Conservation (phyloP, 1,284 basidiomycete genomes). For the Ustilago bromivora region DNA sequence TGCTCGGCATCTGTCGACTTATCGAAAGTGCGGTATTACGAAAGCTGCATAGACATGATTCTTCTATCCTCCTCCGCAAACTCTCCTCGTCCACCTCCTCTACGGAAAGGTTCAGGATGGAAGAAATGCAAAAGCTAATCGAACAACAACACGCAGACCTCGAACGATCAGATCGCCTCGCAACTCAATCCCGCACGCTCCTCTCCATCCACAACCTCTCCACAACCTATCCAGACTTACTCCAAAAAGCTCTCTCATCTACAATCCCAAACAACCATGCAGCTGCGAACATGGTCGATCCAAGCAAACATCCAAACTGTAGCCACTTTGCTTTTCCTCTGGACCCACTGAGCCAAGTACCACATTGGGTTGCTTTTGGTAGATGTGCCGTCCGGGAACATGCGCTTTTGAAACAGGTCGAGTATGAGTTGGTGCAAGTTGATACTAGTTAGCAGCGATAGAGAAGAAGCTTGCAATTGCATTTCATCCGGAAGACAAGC, state of each 20-base stretch:
- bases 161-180: slow-evolving; percentile 20
- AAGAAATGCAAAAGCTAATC: slow-evolving; percentile 5
- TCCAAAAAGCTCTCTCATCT: neutral
- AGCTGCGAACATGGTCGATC: slow-evolving; percentile 13
- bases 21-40: slow-evolving; percentile 51
- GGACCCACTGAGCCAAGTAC: slow-evolving; percentile 22
- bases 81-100: neutral
- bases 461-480: too few relatives aligned
- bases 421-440: neutral
- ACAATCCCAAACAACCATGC: neutral
- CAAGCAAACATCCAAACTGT: neutral
- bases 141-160: slow-evolving; percentile 13
- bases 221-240: slow-evolving; percentile 8
- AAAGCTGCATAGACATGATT: slow-evolving; percentile 44
- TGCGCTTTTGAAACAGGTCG: neutral
- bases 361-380: slow-evolving; percentile 45
- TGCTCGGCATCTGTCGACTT: slow-evolving; percentile 50
- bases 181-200: slow-evolving; percentile 7
- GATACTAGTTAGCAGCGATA: neutral
- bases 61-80: slow-evolving; percentile 11
- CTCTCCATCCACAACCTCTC: slow-evolving; percentile 16
- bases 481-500: too few relatives aligned
- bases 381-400: slow-evolving; percentile 19
- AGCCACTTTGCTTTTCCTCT: slow-evolving; percentile 28
- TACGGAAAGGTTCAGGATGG: neutral